These are phyloP conservation scores for Vitis riparia DNA, from an alignment of 164 flowering plant genomes.

Conservation along the genomic window DNA sequence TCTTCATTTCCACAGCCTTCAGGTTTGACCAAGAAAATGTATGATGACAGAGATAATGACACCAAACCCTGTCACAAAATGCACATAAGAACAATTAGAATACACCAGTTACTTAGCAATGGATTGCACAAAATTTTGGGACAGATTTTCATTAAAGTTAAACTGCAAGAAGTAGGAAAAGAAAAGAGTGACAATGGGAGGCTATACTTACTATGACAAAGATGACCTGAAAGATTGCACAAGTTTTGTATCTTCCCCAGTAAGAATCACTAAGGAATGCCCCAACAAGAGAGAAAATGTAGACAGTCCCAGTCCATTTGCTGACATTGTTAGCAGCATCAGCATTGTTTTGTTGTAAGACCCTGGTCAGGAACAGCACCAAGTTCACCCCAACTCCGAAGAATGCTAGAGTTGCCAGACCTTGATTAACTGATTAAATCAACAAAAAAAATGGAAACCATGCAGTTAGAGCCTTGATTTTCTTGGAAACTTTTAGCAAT, in stretches of 20 bases:
- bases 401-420: conserved; percentile 87
- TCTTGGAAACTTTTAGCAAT: too few species aligned
- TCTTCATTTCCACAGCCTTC: conserved; percentile 62
- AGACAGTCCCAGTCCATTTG: conserved; percentile 98
- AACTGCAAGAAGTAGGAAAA: too few species aligned
- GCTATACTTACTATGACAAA: conserved; percentile 64
- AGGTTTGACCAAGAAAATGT: conserved; percentile 69
- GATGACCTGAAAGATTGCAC: conserved; percentile 82
- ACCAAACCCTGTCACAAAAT: conserved; percentile 62
- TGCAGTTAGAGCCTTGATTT: too few species aligned
- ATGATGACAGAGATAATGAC: conserved; percentile 56
- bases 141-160: too few species aligned
- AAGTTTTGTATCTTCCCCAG: conserved; percentile 95
- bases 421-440: conserved; percentile 75
- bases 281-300: conserved; percentile 83
- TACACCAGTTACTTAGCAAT: too few species aligned
- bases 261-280: conserved; percentile 89
- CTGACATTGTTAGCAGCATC: conserved; percentile 92
- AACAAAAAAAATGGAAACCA: neutral
- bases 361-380: conserved; percentile 89
- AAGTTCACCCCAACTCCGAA: conserved; percentile 95
- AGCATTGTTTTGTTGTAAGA: conserved; percentile 71
- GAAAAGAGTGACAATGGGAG: neutral
- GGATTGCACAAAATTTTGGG: too few species aligned
- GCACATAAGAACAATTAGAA: neutral